Evolutionary conservation across 2,329 filamentous ascomycete species (phyloP), one percentile per base, ranked within the genome.

Genomic region (Colletotrichum neosansevieriae): DNA sequence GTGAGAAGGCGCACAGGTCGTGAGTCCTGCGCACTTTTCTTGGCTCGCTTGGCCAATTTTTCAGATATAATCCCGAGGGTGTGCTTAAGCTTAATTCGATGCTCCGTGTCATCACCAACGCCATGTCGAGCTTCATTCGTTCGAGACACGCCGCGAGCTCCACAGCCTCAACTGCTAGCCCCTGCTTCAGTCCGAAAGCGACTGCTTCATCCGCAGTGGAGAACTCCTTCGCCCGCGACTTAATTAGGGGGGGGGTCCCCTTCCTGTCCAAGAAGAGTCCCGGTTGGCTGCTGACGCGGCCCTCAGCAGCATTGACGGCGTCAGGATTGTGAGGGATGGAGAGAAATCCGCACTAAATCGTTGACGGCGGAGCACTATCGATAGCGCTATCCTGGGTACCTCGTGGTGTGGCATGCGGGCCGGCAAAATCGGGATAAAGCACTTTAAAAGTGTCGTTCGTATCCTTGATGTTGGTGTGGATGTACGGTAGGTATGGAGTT

Each of bases 1-100:
- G 36, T 6, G 34, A 34, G 47, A 24, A 24, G 34, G 56, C 56
- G 49, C 62, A 61, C 49, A 56, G 63, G 56, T 56, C 54, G 61
- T 45, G 21, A 60, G 44, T 49, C 51, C 47, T 6, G 40, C 61
- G 47, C 42, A 57, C 29, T 29, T 17, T 6, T 50, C 34, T 63
- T 45, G 58, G 17, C 51, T 62, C 42, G 47, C 54, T 61, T 56
- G 49, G 54, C n/a, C 45, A 32, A 19, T 51, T 56, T 66, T 57
- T 54, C 49, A 50, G 32, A 49, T 32, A 13, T 49, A 58, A 57
- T 67, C 66, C 66, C 66, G 66, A 69, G 36, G 54, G 63, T 66
- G 61, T 59, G 66, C 66, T 69, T 69, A 69, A 69, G 66, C 66
- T 69, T 69, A 69, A 67, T 69, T 69, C 66, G 66, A 65, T 59